A percentile compares a stretch with the other conserved stretches of the same genome.
Evolutionary conservation across 352 stramenopile species (phyloP).

Genomic region (Phytophthora niederhauseri): DNA sequence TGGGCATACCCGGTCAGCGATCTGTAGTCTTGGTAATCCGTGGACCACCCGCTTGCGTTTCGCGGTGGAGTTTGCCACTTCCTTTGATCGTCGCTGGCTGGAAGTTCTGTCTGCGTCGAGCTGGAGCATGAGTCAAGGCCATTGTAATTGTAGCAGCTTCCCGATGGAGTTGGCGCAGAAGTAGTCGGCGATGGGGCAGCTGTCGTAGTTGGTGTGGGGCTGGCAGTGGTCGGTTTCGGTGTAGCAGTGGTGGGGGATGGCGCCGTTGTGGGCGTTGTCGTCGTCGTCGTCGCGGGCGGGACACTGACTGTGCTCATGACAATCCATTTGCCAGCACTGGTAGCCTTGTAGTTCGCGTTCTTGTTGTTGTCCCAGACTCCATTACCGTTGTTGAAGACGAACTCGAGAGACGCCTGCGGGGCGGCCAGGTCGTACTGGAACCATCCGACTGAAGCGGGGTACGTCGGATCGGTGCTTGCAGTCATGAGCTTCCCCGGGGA

Average conservation of each 20-base stretch:
- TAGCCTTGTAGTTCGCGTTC: constrained; percentile 50
- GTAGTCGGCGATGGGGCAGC: constrained; percentile 25
- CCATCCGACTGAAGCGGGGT: constrained; percentile 35
- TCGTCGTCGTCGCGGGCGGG: constrained; percentile 2
- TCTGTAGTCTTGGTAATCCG: constrained; percentile 53
- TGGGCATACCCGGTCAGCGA: constrained; percentile 51
- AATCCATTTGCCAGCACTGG: constrained; percentile 39
- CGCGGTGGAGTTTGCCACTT: constrained; percentile 60
- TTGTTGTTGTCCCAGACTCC: constrained; percentile 54
- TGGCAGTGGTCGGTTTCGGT: constrained; percentile 17
- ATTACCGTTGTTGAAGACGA: constrained; percentile 54
- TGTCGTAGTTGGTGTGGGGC: constrained; percentile 23
- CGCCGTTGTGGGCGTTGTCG: constrained; percentile 5
- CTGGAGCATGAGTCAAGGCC: constrained; percentile 37
- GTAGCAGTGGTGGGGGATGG: constrained; percentile 12
- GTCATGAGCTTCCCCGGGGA: constrained; percentile 38
- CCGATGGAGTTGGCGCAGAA: constrained; percentile 23
- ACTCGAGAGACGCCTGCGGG: constrained; percentile 34
- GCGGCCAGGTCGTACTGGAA: constrained; percentile 41
- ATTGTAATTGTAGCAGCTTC: constrained; percentile 42
- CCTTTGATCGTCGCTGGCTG: constrained; percentile 32
- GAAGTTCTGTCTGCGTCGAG: constrained; percentile 23
- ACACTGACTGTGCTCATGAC: constrained; percentile 41
- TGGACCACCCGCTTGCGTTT: constrained; percentile 37
- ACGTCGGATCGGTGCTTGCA: constrained; percentile 25